phyloP scores from a whole-genome alignment of 2,329 filamentous ascomycete genomes.

The Fusarium penzigii region DNA sequence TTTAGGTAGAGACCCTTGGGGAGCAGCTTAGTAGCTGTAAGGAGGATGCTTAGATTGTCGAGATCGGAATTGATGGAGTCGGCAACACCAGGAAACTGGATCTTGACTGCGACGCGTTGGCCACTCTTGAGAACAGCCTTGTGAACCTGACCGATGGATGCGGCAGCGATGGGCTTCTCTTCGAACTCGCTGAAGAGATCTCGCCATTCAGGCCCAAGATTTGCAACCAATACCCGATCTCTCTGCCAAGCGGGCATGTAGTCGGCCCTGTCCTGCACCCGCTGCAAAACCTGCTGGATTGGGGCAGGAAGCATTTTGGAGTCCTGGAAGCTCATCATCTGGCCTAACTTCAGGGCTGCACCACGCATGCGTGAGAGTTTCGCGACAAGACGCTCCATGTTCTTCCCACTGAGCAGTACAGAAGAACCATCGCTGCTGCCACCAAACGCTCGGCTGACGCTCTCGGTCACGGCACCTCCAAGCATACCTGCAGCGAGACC shows the following conservation, averaged over 20 bases:
- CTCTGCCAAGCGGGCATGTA: conserved; percentile 97
- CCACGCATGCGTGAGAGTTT: conserved; percentile 96
- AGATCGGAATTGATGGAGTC: conserved; percentile 96
- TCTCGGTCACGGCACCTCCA: conserved; percentile 85
- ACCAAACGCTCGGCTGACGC: conserved; percentile 77
- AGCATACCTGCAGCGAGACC: conserved; percentile 95
- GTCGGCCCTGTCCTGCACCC: conserved; percentile 94
- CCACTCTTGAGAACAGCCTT: conserved; percentile 76
- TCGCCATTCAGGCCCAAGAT: conserved; percentile 83
- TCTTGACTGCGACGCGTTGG: conserved; percentile 84
- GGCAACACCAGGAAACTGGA: conserved; percentile 95
- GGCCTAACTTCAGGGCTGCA: conserved; percentile 93
- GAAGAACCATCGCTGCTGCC: conserved; percentile 65
- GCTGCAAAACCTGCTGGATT: conserved; percentile 86
- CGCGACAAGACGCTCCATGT: conserved; percentile 89
- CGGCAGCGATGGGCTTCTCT: conserved; percentile 89
- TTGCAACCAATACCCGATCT: conserved; percentile 75
- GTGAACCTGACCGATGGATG: conserved; percentile 96
- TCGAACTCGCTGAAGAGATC: conserved; percentile 82
- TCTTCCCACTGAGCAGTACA: conserved; percentile 81
- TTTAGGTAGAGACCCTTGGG: conserved; percentile 92
- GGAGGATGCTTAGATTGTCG: conserved; percentile 86
- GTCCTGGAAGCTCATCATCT: conserved; percentile 99
- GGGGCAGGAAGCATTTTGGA: conserved; percentile 87
- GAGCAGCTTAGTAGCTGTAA: conserved; percentile 86